These are phyloP conservation scores for Rhizopus delemar DNA, from an alignment of 371 early-diverging fungal genomes.

Conservation along the genomic window DNA sequence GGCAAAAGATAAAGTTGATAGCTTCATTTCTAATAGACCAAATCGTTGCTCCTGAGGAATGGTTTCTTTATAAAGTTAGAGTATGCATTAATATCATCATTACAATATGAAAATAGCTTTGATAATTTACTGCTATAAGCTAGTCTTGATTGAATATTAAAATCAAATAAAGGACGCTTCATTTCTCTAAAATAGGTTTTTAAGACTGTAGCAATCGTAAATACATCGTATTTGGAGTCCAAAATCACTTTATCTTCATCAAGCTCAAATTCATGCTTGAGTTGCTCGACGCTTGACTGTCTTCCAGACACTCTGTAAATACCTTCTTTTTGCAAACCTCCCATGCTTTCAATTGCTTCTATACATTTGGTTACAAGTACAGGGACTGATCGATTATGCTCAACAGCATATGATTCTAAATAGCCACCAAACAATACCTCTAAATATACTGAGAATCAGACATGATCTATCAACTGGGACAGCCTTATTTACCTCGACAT, in stretches of 20 bases:
- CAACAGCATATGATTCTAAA: slow-evolving; percentile 46
- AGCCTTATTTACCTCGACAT: slow-evolving; percentile 32
- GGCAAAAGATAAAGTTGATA: slow-evolving; percentile 46
- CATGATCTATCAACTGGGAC: too few relatives aligned
- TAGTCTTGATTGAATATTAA: slow-evolving; percentile 52
- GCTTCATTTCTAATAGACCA: slow-evolving; percentile 27
- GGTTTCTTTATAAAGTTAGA: slow-evolving; percentile 8
- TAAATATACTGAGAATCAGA: slow-evolving; percentile 1
- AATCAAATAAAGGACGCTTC: slow-evolving; percentile 61
- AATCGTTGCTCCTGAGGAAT: slow-evolving; percentile 34
- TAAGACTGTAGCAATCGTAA: slow-evolving; percentile 62
- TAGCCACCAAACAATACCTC: slow-evolving; percentile 65
- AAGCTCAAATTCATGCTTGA: slow-evolving; percentile 56
- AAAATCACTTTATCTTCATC: slow-evolving; percentile 52
- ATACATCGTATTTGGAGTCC: slow-evolving; percentile 50
- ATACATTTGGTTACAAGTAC: slow-evolving; percentile 55
- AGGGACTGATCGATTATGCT: slow-evolving; percentile 53
- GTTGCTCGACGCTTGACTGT: slow-evolving; percentile 56
- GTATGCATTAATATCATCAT: neutral
- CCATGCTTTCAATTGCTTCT: slow-evolving; percentile 61
- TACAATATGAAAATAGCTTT: neutral
- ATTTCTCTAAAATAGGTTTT: slow-evolving; percentile 68
- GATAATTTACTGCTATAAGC: slow-evolving; percentile 53
- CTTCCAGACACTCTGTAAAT: slow-evolving; percentile 74
- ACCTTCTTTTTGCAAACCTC: slow-evolving; percentile 68